These are phyloP conservation scores for Epichloe glyceriae DNA, from an alignment of 2,329 filamentous ascomycete genomes.

Conservation along the genomic window DNA sequence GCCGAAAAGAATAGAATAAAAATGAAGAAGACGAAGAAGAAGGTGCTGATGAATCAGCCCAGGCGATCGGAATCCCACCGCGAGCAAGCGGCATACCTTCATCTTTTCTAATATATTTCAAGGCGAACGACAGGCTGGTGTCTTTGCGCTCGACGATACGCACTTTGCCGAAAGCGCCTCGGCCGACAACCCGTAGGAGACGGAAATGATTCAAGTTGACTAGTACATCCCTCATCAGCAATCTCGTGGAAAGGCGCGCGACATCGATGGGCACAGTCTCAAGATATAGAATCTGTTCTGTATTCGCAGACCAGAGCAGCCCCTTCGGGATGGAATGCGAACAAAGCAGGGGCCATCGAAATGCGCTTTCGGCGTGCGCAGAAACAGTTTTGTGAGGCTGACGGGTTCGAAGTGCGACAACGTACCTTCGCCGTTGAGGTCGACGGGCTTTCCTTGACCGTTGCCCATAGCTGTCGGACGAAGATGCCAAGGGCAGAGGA, in stretches of 20 bases:
- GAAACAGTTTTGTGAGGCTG: slow-evolving; percentile 1
- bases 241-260: not conserved
- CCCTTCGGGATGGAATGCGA: no score
- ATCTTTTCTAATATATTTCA: slow-evolving; percentile 98
- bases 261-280: not conserved
- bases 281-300: no score
- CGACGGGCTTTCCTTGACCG: slow-evolving; percentile 84
- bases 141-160: slow-evolving; percentile 98
- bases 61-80: not conserved
- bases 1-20: no score
- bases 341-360: not conserved
- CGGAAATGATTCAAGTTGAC: slow-evolving; percentile 98
- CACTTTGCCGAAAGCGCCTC: slow-evolving; percentile 97
- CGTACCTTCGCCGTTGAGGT: slow-evolving; percentile 82
- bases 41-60: not conserved
- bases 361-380: not conserved
- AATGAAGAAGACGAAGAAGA: no score
- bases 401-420: slow-evolving; percentile 8
- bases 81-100: slow-evolving; percentile 50
- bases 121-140: slow-evolving; percentile 80
- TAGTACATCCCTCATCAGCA: slow-evolving; percentile 22
- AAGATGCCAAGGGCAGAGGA: slow-evolving; percentile 13
- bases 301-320: no score
- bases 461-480: slow-evolving; percentile 71
- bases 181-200: slow-evolving; percentile 85